Base-by-base conservation (phyloP, 495 filamentous ascomycete genomes). In the Terfezia claveryi region DNA sequence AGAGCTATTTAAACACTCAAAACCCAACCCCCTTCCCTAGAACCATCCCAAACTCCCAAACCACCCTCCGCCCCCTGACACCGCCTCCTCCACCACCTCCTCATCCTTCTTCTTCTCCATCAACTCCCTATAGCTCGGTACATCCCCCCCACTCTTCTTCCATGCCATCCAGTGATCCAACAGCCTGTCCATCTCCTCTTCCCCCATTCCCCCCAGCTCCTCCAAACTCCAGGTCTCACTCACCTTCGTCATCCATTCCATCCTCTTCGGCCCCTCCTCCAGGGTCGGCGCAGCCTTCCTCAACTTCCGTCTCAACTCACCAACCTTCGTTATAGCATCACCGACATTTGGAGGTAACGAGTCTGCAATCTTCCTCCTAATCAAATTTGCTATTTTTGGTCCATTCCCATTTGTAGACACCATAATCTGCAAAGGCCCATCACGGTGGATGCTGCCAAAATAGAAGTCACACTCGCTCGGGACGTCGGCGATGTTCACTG, bases 381-480 rank as follows among this genome's bases (percentile, higher is more conserved):
- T 80, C 54, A 89, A 80, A 57, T 82, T 89, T 11, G 91, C 91
- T 55, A 96, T 67, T 69, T 89, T 82, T 1, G 91, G 91, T 0
- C 91, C 91, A 65, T 95, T 96, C 8, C 91, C 91, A 66, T 96
- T 96, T 10, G 91, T 98, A 67, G 82, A 87, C 51, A 98, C 87
- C 91, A 98, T 98, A 58, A 98, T 78, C 73, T 98, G 91, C 58
- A 98, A 68, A 10, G 91, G 92, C 0, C 91, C 91, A 68, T 96
- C 92, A 23, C 91, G 78, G 71, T 98, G 83, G 36, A 95, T 78
- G 67, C 82, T 87, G 50, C 91, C 91, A 67, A 98, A 98, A 69
- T 95, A 98, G 65, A 98, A 98, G 63, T 98, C 91, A 66, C 91
- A 98, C 67, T 96, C 91, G 0, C 87, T 76, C 0, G 92, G 92